phyloP scores from a whole-genome alignment of 805 yeast species.

The Saturnispora ahearnii region DNA sequence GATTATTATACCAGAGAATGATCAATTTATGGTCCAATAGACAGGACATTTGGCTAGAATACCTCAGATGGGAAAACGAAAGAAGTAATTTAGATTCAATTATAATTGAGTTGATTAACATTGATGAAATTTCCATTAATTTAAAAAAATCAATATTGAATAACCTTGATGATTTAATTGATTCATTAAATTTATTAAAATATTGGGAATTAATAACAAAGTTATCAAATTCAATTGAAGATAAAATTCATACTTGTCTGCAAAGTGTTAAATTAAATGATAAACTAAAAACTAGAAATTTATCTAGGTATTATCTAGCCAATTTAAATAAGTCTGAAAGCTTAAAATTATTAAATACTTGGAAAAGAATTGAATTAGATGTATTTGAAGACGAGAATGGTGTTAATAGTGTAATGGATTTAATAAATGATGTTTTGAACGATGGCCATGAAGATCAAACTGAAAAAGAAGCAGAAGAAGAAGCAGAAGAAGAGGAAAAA shows the following conservation, averaged over 20 bases:
- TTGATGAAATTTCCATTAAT: not conserved
- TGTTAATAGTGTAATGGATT: conserved; percentile 7
- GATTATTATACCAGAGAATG: conserved; percentile 62
- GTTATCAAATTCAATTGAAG: not conserved
- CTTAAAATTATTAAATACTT: conserved; percentile 1
- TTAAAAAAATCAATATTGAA: not conserved
- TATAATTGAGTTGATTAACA: not conserved
- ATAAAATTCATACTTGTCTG: conserved; percentile 1
- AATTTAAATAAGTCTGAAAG: conserved; percentile 21
- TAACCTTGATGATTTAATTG: not conserved
- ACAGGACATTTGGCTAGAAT: conserved; percentile 47
- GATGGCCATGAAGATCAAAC: not conserved
- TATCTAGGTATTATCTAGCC: conserved; percentile 47
- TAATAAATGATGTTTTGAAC: conserved; percentile 4
- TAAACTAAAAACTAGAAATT: conserved; percentile 32
- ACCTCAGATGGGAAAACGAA: conserved; percentile 33
- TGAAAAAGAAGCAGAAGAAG: not conserved
- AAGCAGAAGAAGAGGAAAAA: not conserved
- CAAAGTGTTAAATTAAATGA: not conserved
- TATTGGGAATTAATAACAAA: conserved; percentile 2
- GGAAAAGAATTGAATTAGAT: conserved; percentile 33
- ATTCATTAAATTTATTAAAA: not conserved
- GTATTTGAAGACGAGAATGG: conserved; percentile 34
- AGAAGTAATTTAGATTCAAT: not conserved
- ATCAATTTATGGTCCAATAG: conserved; percentile 39